Evolutionary conservation across 78 protist genomes (phyloP).

Genomic region (Chrysochromulina parva): DNA sequence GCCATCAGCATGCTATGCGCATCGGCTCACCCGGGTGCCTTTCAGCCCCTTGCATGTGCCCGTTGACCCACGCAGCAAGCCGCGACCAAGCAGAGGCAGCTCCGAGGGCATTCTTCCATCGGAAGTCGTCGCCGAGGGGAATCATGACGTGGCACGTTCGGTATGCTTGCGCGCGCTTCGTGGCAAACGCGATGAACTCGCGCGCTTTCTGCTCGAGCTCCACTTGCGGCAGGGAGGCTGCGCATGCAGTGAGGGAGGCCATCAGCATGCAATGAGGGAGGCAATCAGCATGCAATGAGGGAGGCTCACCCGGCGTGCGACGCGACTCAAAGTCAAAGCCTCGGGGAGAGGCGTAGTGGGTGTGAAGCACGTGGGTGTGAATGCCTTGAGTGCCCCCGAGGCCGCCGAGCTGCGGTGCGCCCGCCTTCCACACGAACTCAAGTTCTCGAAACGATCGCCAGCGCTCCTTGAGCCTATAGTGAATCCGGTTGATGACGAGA

Average conservation of each 20-base stretch:
- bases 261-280: too few species aligned
- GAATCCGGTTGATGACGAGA: constrained; percentile 28
- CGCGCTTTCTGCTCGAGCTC: too few species aligned
- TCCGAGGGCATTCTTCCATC: not conserved
- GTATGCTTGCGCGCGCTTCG: not conserved
- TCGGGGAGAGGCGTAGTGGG: not conserved
- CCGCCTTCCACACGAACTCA: not conserved
- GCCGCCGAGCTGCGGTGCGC: not conserved
- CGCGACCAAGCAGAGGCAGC: too few species aligned
- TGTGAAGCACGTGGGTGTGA: constrained; percentile 13
- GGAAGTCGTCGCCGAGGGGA: constrained; percentile 36
- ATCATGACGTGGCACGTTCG: not conserved
- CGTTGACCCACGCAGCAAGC: too few species aligned
- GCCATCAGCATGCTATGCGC: too few species aligned
- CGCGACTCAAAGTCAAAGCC: constrained; percentile 24
- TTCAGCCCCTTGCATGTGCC: too few species aligned
- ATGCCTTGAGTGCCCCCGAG: not conserved
- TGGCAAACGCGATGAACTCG: not conserved
- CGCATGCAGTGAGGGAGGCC: too few species aligned
- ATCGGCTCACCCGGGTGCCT: too few species aligned
- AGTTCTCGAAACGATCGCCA: not conserved
- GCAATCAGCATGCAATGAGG: too few species aligned
- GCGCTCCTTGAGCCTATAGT: not conserved
- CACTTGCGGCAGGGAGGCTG: too few species aligned
- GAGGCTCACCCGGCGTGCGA: too few species aligned